Percentiles rank a stretch among this genome's conserved stretches.
Conservation (phyloP, 2,329 filamentous ascomycete species). For the Clathrospora elynae region DNA sequence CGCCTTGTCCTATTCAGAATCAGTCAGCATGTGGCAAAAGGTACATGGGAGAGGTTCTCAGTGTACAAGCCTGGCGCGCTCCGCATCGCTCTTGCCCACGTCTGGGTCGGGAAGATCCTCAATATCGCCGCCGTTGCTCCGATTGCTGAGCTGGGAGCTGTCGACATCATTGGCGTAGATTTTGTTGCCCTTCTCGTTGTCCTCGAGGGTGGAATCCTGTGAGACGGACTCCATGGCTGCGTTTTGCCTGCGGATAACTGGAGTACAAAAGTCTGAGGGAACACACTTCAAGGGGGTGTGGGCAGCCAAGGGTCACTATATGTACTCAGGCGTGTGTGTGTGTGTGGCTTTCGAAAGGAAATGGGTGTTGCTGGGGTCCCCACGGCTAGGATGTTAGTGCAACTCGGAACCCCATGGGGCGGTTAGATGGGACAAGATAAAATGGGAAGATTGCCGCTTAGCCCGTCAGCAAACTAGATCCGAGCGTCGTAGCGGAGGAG, state of each 20-base stretch:
- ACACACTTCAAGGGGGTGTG: conserved; percentile 15
- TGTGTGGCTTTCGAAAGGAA: conserved; percentile 16
- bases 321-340: conserved; percentile 29
- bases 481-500: conserved; percentile 34
- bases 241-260: conserved; percentile 15
- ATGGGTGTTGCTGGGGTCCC: conserved; percentile 13
- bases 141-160: conserved; percentile 32
- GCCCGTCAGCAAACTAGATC: conserved; percentile 30
- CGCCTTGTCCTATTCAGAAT: conserved; percentile 39
- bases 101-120: conserved; percentile 46
- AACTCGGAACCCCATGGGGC: conserved; percentile 43
- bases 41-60: background rate
- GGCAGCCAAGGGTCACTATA: conserved; percentile 37
- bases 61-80: conserved; percentile 42
- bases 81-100: conserved; percentile 41
- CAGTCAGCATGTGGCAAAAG: conserved; percentile 17
- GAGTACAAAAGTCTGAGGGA: conserved; percentile 25
- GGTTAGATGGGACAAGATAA: conserved; percentile 39
- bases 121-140: conserved; percentile 30
- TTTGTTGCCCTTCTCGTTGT: conserved; percentile 32
- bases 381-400: conserved; percentile 27
- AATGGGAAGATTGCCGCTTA: conserved; percentile 36
- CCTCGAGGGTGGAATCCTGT: conserved; percentile 26
- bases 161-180: conserved; percentile 35
- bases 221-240: conserved; percentile 42